These are phyloP conservation scores for Lomentospora prolificans DNA, from an alignment of 2,329 filamentous ascomycete genomes.

Conservation along the genomic window DNA sequence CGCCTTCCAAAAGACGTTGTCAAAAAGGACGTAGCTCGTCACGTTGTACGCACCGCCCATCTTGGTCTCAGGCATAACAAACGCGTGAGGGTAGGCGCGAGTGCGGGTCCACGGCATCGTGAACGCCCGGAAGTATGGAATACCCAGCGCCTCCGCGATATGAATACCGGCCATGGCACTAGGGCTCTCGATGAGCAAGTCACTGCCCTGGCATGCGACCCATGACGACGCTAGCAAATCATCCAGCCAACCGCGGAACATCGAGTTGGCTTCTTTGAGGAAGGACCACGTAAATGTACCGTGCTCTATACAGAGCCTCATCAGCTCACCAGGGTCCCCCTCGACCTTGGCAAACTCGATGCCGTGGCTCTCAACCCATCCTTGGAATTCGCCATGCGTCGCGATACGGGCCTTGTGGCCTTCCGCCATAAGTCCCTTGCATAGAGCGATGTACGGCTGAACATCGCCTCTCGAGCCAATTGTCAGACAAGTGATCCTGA, in stretches of 20 bases:
- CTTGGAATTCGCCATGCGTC: conserved; percentile 81
- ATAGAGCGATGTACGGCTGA: conserved; percentile 93
- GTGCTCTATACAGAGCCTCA: conserved; percentile 92
- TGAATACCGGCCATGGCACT: conserved; percentile 97
- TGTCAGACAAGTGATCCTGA: conserved; percentile 85
- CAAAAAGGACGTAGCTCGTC: conserved; percentile 91
- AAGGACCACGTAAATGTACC: conserved; percentile 95
- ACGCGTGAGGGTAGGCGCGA: conserved; percentile 90
- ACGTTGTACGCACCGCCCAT: conserved; percentile 95
- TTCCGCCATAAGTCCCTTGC: conserved; percentile 79
- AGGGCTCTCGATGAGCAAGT: conserved; percentile 88
- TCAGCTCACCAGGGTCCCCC: conserved; percentile 86
- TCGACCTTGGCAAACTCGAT: conserved; percentile 86
- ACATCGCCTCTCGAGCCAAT: conserved; percentile 95
- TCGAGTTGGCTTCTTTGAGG: conserved; percentile 72
- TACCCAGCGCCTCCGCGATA: conserved; percentile 83
- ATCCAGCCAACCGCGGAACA: conserved; percentile 93
- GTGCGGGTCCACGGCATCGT: conserved; percentile 99
- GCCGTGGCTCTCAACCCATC: conserved; percentile 84
- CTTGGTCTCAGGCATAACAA: conserved; percentile 84
- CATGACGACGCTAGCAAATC: conserved; percentile 75
- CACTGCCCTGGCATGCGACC: conserved; percentile 73
- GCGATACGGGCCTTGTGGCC: conserved; percentile 83
- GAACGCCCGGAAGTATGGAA: conserved; percentile 95
- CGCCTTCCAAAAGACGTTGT: conserved; percentile 92